Base-by-base conservation (phyloP, 441 rosid species). In the Bocquillonia castaneifolia region DNA sequence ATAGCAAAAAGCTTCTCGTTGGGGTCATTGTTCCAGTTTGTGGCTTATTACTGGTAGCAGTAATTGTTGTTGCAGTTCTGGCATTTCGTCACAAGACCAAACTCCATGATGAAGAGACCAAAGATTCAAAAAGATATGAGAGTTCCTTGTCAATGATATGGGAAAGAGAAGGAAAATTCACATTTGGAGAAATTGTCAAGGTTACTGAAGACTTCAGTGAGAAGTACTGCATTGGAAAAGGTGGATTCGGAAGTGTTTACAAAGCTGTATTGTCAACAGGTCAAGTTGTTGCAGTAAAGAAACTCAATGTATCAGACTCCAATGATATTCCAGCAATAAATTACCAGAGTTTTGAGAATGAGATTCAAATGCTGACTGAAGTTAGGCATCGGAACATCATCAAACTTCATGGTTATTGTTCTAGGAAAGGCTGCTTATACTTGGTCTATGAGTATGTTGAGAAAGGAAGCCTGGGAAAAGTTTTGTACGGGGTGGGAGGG, bases 191-290 rank as follows among this genome's bases (percentile, higher is more conserved):
- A 14, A 77, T 88, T 29, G 83, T 68, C 39, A 81, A 75, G 75
- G 90, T 87, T 59, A 88, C 91, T 0, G 71, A 81, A 47, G 76
- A 84, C 58, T 88, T 86, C 69, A 63, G 37, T 20, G 91, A 83
- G 6, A 76, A 69, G 61, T 81, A 71, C 75, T 83, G 88, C 84
- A 82, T 86, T 1, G 91, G 94, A 6, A 81, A 56, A 77, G 94
- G 94, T 44, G 88, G 94, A 50, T 86, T 83, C 25, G 94, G 90
- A 67, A 86, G 74, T 9, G 90, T 86, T 34, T 88, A 88, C 81
- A 78, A 59, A 75, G 94, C 91, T 1, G 69, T 6, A 15, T 61
- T 86, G 67, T 56, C 82, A 6, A 69, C 78, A 32, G 85, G 90
- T 12, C 83, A 81, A 67, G 71, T 72, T 28, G 83, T 88, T 42